phyloP scores from a whole-genome alignment of 2,329 filamentous ascomycete species.

The Pseudocercospora ulei region DNA sequence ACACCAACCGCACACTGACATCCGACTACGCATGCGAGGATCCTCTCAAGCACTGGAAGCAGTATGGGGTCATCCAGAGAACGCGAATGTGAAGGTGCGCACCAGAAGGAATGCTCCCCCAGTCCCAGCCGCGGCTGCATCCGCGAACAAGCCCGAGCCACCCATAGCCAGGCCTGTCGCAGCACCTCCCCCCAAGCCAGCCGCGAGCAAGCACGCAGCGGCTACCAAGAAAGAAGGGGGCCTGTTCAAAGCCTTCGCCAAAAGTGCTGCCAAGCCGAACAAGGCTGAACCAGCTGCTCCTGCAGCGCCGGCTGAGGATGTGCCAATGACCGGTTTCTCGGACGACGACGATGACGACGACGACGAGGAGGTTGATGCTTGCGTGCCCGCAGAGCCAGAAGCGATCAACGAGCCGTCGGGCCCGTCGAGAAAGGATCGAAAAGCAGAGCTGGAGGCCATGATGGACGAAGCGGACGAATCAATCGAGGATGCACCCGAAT shows the following conservation, averaged over 20 bases:
- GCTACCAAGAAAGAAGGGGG: constrained; percentile 47
- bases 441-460: constrained; percentile 60
- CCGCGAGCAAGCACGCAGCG: constrained; percentile 34
- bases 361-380: too few species aligned
- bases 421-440: constrained; percentile 50
- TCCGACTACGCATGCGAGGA: constrained; percentile 51
- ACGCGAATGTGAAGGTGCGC: constrained; percentile 55
- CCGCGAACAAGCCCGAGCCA: constrained; percentile 19
- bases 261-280: constrained; percentile 33
- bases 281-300: constrained; percentile 34
- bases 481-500: constrained; percentile 25
- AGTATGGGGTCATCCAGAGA: constrained; percentile 67
- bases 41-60: constrained; percentile 48
- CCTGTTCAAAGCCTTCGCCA: too few species aligned
- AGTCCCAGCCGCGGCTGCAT: constrained; percentile 30
- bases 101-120: constrained; percentile 36
- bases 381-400: constrained; percentile 18
- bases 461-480: constrained; percentile 54
- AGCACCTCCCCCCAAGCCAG: constrained; percentile 34
- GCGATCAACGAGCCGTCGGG: constrained; percentile 24
- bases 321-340: constrained; percentile 32
- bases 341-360: constrained; percentile 48
- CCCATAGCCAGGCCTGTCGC: constrained; percentile 14
- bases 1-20: constrained; percentile 56
- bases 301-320: constrained; percentile 31